phyloP scores from a whole-genome alignment of 2,329 filamentous ascomycete genomes.

The Arthrobotrys megalospora region DNA sequence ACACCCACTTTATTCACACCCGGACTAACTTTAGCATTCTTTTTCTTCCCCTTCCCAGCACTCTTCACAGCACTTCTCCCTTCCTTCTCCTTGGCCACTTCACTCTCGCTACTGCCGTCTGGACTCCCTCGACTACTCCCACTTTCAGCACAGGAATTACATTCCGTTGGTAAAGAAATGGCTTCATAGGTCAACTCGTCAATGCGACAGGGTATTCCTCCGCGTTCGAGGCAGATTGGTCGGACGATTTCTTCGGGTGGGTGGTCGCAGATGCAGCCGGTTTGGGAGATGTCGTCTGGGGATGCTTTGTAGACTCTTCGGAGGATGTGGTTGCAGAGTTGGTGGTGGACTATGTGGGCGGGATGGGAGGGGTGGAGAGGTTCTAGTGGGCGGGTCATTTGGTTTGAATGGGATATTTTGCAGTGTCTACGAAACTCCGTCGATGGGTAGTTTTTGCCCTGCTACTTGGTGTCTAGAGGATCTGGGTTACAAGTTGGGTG shows the following conservation, averaged over 20 bases:
- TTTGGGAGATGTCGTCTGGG: slow-evolving; percentile 35
- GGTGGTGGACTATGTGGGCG: slow-evolving; percentile 51
- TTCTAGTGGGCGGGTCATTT: slow-evolving; percentile 52
- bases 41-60: not conserved
- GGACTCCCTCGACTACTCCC: slow-evolving; percentile 11
- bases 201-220: slow-evolving; percentile 44
- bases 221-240: slow-evolving; percentile 40
- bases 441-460: no score
- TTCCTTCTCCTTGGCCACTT: not conserved
- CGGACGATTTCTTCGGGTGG: slow-evolving; percentile 46
- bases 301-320: slow-evolving; percentile 34
- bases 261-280: slow-evolving; percentile 49
- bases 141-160: slow-evolving; percentile 43
- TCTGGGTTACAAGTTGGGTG: not conserved
- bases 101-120: not conserved
- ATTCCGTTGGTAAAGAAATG: slow-evolving; percentile 34
- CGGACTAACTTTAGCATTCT: not conserved
- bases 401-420: not conserved
- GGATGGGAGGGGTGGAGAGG: slow-evolving; percentile 44
- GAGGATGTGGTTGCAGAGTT: slow-evolving; percentile 46
- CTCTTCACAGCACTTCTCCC: not conserved
- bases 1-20: not conserved
- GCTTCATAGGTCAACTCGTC: slow-evolving; percentile 56
- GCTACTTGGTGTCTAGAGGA: not conserved
- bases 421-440: not conserved